Conservation (phyloP, 371 early-diverging fungal species). For the Capillidium heterosporum region DNA sequence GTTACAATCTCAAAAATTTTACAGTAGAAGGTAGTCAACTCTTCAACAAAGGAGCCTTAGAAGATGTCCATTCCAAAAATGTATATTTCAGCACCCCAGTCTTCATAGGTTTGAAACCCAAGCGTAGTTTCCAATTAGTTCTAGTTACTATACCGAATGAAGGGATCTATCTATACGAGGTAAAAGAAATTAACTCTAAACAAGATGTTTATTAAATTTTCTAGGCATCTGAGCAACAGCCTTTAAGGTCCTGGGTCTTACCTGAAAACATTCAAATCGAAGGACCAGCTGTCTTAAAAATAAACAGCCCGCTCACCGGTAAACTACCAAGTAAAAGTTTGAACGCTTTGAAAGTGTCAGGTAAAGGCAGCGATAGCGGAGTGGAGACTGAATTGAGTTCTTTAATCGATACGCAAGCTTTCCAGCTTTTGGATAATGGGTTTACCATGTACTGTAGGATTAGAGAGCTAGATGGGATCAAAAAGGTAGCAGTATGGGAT, state of each 20-base stretch:
- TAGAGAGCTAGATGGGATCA: too few relatives aligned
- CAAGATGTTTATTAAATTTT: not conserved
- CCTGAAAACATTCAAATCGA: not conserved
- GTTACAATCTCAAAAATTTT: too few relatives aligned
- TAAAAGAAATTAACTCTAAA: not conserved
- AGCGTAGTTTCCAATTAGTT: not conserved
- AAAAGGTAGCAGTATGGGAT: too few relatives aligned
- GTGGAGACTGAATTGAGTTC: constrained; percentile 1
- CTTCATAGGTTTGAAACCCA: not conserved
- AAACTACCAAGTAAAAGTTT: not conserved
- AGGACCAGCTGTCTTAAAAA: not conserved
- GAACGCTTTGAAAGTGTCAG: not conserved
- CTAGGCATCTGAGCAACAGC: constrained; percentile 2
- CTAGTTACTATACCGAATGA: not conserved
- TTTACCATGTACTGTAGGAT: not conserved
- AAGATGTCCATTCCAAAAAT: too few relatives aligned
- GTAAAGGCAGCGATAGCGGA: constrained; percentile 1
- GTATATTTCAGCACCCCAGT: too few relatives aligned
- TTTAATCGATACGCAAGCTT: not conserved
- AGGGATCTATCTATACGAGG: constrained; percentile 5
- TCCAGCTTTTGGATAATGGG: constrained; percentile 3
- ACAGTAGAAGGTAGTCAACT: too few relatives aligned
- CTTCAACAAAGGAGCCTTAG: too few relatives aligned
- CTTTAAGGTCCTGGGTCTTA: not conserved
- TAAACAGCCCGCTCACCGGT: not conserved